Percentiles rank a stretch among this genome's conserved stretches.
Evolutionary conservation across 2,329 filamentous ascomycete genomes (phyloP).

Genomic region (Stachybotrys chlorohalonatus): DNA sequence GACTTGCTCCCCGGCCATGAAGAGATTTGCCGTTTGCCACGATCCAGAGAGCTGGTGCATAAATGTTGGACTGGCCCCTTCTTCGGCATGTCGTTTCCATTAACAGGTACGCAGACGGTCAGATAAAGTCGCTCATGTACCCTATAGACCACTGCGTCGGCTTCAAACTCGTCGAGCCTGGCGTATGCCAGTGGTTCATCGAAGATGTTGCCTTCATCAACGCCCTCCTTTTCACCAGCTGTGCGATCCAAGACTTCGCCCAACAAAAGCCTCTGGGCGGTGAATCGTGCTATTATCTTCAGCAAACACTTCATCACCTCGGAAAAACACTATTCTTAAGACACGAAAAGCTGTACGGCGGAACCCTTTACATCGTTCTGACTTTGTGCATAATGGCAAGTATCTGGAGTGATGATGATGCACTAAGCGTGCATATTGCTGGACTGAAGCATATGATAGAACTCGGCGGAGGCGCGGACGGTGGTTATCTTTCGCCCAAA

Average conservation of each 20-base stretch:
- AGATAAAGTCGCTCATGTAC: neutral
- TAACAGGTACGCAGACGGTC: neutral
- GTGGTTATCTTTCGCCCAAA: neutral
- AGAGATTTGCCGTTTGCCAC: neutral
- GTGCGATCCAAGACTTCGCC: neutral
- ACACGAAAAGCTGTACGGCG: neutral
- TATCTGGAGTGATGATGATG: neutral
- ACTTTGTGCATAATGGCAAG: conserved; percentile 2
- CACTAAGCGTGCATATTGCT: neutral
- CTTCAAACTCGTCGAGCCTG: neutral
- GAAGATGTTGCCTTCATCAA: conserved; percentile 2
- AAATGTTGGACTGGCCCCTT: neutral
- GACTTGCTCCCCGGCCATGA: no score
- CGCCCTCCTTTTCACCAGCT: conserved; percentile 3
- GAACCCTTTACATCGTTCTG: conserved; percentile 2
- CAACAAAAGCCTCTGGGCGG: neutral
- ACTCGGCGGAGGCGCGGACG: neutral
- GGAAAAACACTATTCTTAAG: neutral
- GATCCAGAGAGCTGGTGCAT: neutral
- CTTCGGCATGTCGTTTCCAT: neutral
- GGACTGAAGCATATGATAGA: neutral
- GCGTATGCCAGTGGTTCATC: neutral
- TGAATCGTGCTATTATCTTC: neutral
- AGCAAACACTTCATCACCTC: conserved; percentile 1
- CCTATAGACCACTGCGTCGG: neutral